These are phyloP conservation scores for Lecanicillium sp. DNA, from an alignment of 2,329 filamentous ascomycete species.

Conservation along the genomic window DNA sequence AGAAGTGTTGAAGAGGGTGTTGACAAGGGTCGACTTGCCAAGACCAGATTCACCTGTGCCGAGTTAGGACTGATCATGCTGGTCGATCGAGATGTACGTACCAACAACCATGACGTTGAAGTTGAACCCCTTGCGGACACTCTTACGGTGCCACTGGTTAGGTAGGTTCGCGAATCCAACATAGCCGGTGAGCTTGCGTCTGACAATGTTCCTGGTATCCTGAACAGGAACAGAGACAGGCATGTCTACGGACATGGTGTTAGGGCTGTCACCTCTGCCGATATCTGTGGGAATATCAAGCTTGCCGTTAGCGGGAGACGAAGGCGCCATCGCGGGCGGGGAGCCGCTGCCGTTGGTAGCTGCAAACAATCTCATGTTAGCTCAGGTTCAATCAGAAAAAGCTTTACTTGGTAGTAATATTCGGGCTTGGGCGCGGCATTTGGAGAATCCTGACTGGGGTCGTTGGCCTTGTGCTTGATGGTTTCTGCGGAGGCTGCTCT, in stretches of 20 bases:
- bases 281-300: constrained; percentile 24
- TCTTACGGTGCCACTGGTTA: constrained; percentile 99
- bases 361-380: constrained; percentile 34
- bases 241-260: constrained; percentile 27
- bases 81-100: constrained; percentile 41
- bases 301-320: constrained; percentile 36
- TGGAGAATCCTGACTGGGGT: constrained; percentile 30
- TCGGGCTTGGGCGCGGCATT: constrained; percentile 1
- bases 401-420: not conserved
- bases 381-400: constrained; percentile 4
- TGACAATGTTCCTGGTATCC: constrained; percentile 90
- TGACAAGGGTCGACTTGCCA: constrained; percentile 97
- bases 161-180: constrained; percentile 98
- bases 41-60: constrained; percentile 88
- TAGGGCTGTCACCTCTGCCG: constrained; percentile 28
- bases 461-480: not conserved
- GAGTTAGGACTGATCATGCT: constrained; percentile 7
- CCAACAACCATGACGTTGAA: constrained; percentile 99
- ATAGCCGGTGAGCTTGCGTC: constrained; percentile 95
- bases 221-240: constrained; percentile 38
- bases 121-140: constrained; percentile 99
- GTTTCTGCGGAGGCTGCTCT: not conserved
- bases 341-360: constrained; percentile 42
- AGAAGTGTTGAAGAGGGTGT: constrained; percentile 99
- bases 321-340: constrained; percentile 37